These are phyloP conservation scores for Apiotrichum porosum DNA, from an alignment of 1,284 basidiomycete species.

Conservation along the genomic window DNA sequence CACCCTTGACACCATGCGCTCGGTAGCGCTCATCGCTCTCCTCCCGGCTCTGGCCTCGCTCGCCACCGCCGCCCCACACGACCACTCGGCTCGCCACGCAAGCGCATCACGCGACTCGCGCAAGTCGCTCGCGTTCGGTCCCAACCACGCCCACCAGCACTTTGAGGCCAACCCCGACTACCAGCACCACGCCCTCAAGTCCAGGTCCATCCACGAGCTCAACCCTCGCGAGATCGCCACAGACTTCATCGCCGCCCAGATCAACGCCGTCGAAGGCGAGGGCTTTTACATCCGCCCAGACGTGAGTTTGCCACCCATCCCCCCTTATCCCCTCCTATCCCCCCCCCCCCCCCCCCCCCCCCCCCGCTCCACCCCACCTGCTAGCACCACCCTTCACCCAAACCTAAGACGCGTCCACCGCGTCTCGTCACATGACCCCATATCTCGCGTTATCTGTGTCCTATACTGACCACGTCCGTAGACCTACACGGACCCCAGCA, in stretches of 20 bases:
- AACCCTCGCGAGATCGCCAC: slow-evolving; percentile 29
- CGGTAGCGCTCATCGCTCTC: slow-evolving; percentile 43
- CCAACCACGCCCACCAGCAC: slow-evolving; percentile 64
- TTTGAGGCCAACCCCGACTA: slow-evolving; percentile 57
- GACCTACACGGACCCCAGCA: slow-evolving; percentile 77
- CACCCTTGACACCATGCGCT: slow-evolving; percentile 41
- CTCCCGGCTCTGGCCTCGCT: slow-evolving; percentile 43
- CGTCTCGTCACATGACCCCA: too few species aligned
- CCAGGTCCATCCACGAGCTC: too few species aligned
- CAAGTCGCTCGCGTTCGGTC: slow-evolving; percentile 77
- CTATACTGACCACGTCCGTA: too few species aligned
- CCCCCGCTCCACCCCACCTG: slow-evolving; percentile 42
- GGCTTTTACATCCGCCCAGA: slow-evolving; percentile 46
- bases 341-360: background rate
- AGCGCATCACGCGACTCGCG: slow-evolving; percentile 42
- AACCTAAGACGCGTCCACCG: too few species aligned
- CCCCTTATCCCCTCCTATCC: background rate
- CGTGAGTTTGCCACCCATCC: slow-evolving; percentile 35
- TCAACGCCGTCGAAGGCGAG: slow-evolving; percentile 28
- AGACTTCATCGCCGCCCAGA: slow-evolving; percentile 27
- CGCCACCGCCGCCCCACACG: slow-evolving; percentile 21
- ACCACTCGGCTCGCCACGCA: too few species aligned
- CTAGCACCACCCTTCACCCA: too few species aligned
- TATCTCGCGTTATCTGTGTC: too few species aligned
- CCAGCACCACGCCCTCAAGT: slow-evolving; percentile 9